Base-by-base conservation (phyloP, 768 basidiomycete species). In the Mycena amicta region DNA sequence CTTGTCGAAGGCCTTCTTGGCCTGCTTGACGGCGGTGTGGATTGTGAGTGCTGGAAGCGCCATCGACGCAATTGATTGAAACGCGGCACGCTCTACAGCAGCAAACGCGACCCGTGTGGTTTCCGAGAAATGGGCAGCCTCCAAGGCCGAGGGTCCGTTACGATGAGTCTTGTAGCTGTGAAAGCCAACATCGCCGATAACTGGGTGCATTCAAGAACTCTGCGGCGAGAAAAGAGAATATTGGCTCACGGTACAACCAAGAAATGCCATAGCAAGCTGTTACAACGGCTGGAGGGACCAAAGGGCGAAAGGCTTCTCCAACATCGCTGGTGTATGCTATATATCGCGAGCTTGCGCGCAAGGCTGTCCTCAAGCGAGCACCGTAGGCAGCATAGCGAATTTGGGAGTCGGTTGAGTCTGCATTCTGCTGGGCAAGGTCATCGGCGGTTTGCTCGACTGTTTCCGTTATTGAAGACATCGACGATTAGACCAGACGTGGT, bases 41-140 rank as follows among this genome's bases (percentile, higher is more conserved):
- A 94, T 93, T 1, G 92, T 94, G 56, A 94, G 80, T 0, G 91
- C 91, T 2, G 91, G 90, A 20, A 92, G 80, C 4, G 86, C 90
- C 90, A 93, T 92, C 39, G 89, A 92, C 11, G 91, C 90, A 27
- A 92, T 78, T 15, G 87, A 88, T 72, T 93, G 91, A 72, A 93
- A 93, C 4, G 84, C 79, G 1, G 89, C 88, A 56, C 91, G 83
- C 71, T 92, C 87, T 49, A 85, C 84, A 16, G 88, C 89, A n/a
- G 83, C 76, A 65, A 91, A 76, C n/a, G 80, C 80, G 16, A 92
- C 66, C 29, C 90, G 81, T 31, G 84, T 85, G 4, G 84, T 80
- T 69, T 91, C 89, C 11, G 89, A 86, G 66, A 89, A 86, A 71
- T 86, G 76, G 15, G 80, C 82, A 22, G 87, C 85, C 70, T 92